Evolutionary conservation across 345 rosid species (phyloP).

Genomic region (Hevea brasiliensis): DNA sequence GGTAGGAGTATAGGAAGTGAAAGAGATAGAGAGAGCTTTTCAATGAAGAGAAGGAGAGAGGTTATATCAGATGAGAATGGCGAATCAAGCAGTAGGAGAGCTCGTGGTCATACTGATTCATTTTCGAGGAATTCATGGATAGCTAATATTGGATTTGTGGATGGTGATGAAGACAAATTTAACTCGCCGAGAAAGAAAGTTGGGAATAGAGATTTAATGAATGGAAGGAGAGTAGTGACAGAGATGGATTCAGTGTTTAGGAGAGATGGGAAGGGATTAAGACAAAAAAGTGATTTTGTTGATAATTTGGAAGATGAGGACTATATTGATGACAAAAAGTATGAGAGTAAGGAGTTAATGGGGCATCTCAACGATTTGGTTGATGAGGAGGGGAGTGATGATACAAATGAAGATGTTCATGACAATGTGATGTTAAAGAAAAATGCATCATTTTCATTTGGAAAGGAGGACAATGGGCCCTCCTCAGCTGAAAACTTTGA

Average conservation of each 20-base stretch:
- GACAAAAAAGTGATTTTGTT: conserved; percentile 21
- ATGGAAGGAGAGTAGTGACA: conserved; percentile 32
- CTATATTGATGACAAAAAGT: conserved; percentile 23
- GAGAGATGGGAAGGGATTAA: conserved; percentile 25
- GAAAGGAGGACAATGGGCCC: conserved; percentile 30
- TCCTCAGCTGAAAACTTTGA: conserved; percentile 46
- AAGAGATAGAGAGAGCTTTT: conserved; percentile 19
- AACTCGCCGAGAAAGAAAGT: conserved; percentile 19
- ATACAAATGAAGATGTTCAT: conserved; percentile 21
- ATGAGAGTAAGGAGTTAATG: conserved; percentile 27
- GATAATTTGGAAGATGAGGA: conserved; percentile 32
- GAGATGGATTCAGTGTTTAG: conserved; percentile 27
- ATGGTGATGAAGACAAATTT: conserved; percentile 9
- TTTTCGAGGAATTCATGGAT: conserved; percentile 37
- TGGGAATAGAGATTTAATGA: neutral
- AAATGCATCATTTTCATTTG: conserved; percentile 41
- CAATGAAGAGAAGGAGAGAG: conserved; percentile 37
- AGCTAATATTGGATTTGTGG: conserved; percentile 14
- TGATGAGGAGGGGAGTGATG: conserved; percentile 54
- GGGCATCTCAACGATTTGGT: conserved; percentile 46
- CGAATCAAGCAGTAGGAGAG: conserved; percentile 40
- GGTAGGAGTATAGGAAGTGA: no score
- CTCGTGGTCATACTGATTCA: conserved; percentile 31
- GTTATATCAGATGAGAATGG: conserved; percentile 34
- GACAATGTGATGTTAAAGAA: conserved; percentile 31